Conservation (phyloP, 345 rosid genomes). For the Pistacia vera region DNA sequence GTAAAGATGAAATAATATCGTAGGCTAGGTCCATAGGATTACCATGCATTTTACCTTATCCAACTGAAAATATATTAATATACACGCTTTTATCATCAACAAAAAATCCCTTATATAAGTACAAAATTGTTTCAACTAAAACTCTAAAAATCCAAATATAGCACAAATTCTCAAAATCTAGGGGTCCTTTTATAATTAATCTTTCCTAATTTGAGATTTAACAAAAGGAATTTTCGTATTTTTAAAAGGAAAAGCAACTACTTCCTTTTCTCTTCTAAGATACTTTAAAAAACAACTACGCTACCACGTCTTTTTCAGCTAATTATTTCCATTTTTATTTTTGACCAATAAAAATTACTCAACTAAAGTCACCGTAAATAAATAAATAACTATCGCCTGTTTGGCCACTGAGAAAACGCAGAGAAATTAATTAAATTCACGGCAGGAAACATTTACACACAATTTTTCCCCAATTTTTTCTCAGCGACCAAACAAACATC, state of each 20-base stretch:
- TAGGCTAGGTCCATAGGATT: neutral
- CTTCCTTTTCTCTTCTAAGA: neutral
- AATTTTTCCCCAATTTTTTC: neutral
- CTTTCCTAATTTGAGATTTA: neutral
- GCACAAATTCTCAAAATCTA: neutral
- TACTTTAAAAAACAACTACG: neutral
- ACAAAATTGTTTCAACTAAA: neutral
- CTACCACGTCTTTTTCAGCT: constrained; percentile 4
- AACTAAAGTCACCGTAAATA: neutral
- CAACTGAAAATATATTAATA: neutral
- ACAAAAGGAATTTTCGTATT: neutral
- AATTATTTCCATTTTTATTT: neutral
- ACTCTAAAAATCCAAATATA: neutral
- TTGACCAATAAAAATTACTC: neutral
- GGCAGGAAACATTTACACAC: neutral
- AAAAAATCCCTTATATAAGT: constrained; percentile 1
- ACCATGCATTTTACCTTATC: constrained; percentile 13
- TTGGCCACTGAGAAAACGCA: constrained; percentile 27
- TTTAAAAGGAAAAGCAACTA: neutral
- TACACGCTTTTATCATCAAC: neutral
- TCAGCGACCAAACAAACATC: constrained; percentile 22
- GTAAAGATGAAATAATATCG: neutral
- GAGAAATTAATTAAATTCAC: neutral
- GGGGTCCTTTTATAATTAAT: neutral
- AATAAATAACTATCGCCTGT: neutral